Evolutionary conservation across 2,329 filamentous ascomycete genomes (phyloP).

Genomic region (Moelleriella libera): DNA sequence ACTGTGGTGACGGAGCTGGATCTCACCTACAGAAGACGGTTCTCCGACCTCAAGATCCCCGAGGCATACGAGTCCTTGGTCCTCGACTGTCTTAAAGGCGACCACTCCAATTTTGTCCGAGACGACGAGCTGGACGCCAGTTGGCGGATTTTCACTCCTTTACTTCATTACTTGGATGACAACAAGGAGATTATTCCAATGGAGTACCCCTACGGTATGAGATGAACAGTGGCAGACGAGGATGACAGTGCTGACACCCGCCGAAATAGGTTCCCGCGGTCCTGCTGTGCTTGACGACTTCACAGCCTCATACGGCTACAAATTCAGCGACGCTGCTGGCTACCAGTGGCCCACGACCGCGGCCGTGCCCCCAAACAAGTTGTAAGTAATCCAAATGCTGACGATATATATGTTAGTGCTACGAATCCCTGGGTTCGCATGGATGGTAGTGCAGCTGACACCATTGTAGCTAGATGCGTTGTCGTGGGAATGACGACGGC

Average conservation of each 20-base stretch:
- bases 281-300: slow-evolving; percentile 96
- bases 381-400: slow-evolving; percentile 40
- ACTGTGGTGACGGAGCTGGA: slow-evolving; percentile 97
- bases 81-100: slow-evolving; percentile 92
- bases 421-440: not conserved
- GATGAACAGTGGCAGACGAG: not conserved
- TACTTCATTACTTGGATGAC: slow-evolving; percentile 95
- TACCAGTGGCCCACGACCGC: slow-evolving; percentile 88
- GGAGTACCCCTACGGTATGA: slow-evolving; percentile 96
- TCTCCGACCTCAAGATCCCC: slow-evolving; percentile 98
- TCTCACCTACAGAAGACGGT: slow-evolving; percentile 91
- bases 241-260: not conserved
- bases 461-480: not conserved
- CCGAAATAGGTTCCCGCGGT: slow-evolving; percentile 74
- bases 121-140: slow-evolving; percentile 93
- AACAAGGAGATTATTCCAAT: slow-evolving; percentile 99
- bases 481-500: not conserved
- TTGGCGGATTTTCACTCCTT: slow-evolving; percentile 96
- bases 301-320: slow-evolving; percentile 95
- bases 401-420: slow-evolving; percentile 5
- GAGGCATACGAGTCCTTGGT: slow-evolving; percentile 98
- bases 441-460: not conserved
- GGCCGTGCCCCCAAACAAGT: slow-evolving; percentile 54
- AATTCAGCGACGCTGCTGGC: slow-evolving; percentile 91
- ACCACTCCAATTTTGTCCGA: slow-evolving; percentile 98